Evolutionary conservation across 345 rosid genomes (phyloP), one percentile per base, ranked within the genome.

Genomic region (Clarkia xantiana): DNA sequence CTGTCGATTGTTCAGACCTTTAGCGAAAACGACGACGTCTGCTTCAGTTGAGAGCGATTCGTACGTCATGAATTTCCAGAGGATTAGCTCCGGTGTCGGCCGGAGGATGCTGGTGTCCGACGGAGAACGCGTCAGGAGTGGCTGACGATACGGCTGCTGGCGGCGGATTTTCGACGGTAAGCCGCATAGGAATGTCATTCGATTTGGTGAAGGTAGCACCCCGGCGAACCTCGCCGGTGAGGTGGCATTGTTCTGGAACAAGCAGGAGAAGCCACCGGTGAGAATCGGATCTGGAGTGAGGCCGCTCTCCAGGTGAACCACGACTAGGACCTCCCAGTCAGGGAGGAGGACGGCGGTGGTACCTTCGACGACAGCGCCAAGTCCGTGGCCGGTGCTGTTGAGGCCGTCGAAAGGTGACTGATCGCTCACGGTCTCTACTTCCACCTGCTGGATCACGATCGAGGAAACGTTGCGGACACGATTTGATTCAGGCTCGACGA

Each of bases 11-110:
- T 82, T 80, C 13, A 80, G 56, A 4, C 94, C 97, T 55, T 90
- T 90, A 36, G 61, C 91, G 61, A 90, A 79, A 10, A 90, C 15
- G 29, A 82, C 84, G 53, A 89, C 84, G 74, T 85, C 95, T 62
- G 56, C 38, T 46, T 66, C 82, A 0, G 86, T 76, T 7, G 95
- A 80, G 44, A 80, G 49, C 3, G 91, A 68, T 40, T 90, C 97
- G 71, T 82, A 90, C 42, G 69, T 88, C 14, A 85, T 68, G 43
- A 49, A 63, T 4, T 49, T 72, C 84, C 75, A 77, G 17, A 76
- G 63, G 38, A 78, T 52, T 40, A 90, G 66, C 60, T 58, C 68
- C 58, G 40, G 42, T 64, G 71, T 19, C 1, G 54, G 57, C 7
- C 42, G 2, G 47, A 49, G 39, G 44, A 22, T 46, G 51, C 42